Base-by-base conservation (phyloP, 1,139 yeast genomes). In the Suhomyces guaymorum region DNA sequence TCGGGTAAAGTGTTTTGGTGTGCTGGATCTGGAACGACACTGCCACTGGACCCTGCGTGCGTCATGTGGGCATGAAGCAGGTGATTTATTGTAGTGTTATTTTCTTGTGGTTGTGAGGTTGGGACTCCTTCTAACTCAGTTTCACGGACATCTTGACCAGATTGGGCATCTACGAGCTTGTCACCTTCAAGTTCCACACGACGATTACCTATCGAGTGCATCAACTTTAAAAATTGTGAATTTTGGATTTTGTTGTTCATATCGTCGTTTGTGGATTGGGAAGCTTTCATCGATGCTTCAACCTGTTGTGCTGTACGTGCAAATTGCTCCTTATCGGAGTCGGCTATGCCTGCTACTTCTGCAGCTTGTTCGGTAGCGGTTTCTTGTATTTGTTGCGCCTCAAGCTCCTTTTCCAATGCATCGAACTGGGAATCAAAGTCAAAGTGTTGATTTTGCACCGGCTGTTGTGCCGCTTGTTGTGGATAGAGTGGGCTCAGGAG, bases 231-330 rank as follows among this genome's bases (percentile, higher is more conserved):
- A 40, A 70, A 70, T 30, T 61, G 55, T 3, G 70, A 63, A 41
- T 63, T 58, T 42, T 64, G 59, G 39, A 70, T 58, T 49, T 70
- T 70, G 12, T 50, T 47, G 10, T 48, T 50, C 42, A 62, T 62
- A 18, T 55, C 63, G 12, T 42, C 45, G 17, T 54, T 47, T 30
- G 46, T 46, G 7, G 57, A 44, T 15, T 41, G 44, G 5, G 47
- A 41, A 5, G 46, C 31, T 18, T 51, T 42, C 59, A 70, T 61
- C 10, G 72, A 54, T 10, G 48, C 48, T 27, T 66, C 63, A 7
- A 70, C 72, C 39, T 59, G 55, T 26, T 57, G 48, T 1, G 76
- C 76, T 0, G 73, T 61, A 33, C 57, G 53, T 7, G 75, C 75
- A 54, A 70, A 69, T 42, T 57, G 54, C 26, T 65, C 65, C 41